These are phyloP conservation scores for Psilocybe sp. DNA, from an alignment of 768 basidiomycete genomes.

Conservation along the genomic window DNA sequence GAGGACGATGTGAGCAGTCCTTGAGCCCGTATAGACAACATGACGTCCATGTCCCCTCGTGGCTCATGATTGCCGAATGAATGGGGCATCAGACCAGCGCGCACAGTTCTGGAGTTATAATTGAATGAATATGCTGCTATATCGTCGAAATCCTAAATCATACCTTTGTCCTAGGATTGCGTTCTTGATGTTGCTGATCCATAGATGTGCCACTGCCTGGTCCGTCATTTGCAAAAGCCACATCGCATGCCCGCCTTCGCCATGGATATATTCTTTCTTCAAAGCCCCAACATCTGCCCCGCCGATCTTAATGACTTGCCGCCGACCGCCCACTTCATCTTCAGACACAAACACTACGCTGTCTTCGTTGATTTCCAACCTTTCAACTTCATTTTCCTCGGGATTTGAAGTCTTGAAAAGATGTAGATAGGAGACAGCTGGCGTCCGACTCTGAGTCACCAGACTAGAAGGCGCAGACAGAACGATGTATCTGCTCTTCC, in stretches of 20 bases:
- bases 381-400: conserved; percentile 70
- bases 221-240: conserved; percentile 72
- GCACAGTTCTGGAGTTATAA: conserved; percentile 50
- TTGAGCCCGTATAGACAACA: conserved; percentile 75
- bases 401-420: conserved; percentile 61
- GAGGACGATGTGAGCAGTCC: conserved; percentile 45
- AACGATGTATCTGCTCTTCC: conserved; percentile 65
- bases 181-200: conserved; percentile 75
- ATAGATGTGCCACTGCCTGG: conserved; percentile 61
- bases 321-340: conserved; percentile 42
- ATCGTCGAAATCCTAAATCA: conserved; percentile 4
- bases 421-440: conserved; percentile 60
- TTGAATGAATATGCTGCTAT: not conserved
- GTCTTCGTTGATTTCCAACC: conserved; percentile 73
- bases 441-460: conserved; percentile 31
- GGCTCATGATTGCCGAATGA: conserved; percentile 52
- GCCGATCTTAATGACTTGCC: conserved; percentile 64
- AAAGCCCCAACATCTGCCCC: conserved; percentile 56
- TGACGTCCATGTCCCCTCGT: conserved; percentile 79
- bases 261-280: conserved; percentile 39
- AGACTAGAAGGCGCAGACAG: conserved; percentile 47
- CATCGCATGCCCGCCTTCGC: conserved; percentile 54
- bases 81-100: conserved; percentile 59
- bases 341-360: conserved; percentile 76
- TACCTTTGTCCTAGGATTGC: conserved; percentile 72